A percentile compares a stretch with the other conserved stretches of the same genome.
Conservation (phyloP, 1,284 basidiomycete genomes). For the Agroathelia rolfsii region DNA sequence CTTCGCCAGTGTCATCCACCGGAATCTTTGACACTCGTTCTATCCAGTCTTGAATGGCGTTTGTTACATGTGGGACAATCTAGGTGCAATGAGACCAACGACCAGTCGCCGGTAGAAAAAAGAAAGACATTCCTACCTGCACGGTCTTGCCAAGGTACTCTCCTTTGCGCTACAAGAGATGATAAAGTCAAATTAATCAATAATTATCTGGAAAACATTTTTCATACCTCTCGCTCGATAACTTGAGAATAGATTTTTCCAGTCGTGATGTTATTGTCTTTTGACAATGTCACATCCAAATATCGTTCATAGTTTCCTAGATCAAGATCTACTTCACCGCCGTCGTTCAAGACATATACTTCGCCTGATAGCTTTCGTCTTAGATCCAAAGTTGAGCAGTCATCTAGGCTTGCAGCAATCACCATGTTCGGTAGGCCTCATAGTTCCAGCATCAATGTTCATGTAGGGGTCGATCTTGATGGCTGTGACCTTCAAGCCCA, state of each 20-base stretch:
- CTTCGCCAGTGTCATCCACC: constrained; percentile 88
- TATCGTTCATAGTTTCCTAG: constrained; percentile 99
- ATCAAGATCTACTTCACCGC: constrained; percentile 97
- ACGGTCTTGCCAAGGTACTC: constrained; percentile 99
- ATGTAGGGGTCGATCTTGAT: constrained; percentile 99
- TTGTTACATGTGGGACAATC: constrained; percentile 96
- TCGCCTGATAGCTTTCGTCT: constrained; percentile 70
- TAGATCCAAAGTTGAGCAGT: constrained; percentile 11
- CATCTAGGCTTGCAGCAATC: constrained; percentile 28
- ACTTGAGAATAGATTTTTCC: constrained; percentile 97
- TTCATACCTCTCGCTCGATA: constrained; percentile 89
- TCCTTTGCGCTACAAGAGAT: constrained; percentile 83
- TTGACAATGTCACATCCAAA: constrained; percentile 86
- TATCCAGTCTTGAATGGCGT: constrained; percentile 98
- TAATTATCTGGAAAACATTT: constrained; percentile 5
- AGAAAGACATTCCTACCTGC: constrained; percentile 55
- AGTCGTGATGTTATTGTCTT: constrained; percentile 97
- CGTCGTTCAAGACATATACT: constrained; percentile 97
- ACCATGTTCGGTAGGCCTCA: constrained; percentile 98
- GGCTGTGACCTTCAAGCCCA: constrained; percentile 92
- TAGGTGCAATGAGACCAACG: constrained; percentile 22
- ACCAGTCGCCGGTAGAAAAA: not conserved
- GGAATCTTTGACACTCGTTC: constrained; percentile 90
- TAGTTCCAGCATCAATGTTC: constrained; percentile 99
- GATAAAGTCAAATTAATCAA: constrained; percentile 10